Base-by-base conservation (phyloP, 805 yeast species). In the Saccharomyces mikatae region DNA sequence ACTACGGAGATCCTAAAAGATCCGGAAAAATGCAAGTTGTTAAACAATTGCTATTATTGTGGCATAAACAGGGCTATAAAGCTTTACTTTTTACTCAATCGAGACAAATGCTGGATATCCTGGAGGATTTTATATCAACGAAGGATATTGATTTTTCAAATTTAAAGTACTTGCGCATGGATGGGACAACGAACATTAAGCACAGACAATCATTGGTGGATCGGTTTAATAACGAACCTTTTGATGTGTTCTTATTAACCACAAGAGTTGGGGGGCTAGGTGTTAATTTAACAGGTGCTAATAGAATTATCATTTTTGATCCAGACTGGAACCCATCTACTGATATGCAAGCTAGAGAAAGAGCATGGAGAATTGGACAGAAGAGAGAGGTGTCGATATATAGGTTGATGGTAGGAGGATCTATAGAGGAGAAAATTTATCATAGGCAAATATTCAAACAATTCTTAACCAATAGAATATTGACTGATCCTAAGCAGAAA, bases 261-360 rank as follows among this genome's bases (percentile, higher is more conserved):
- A 94, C 99, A 0, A 81, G 92, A 63, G 99, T 94, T 6, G 99
- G 99, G 22, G 99, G 99, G 0, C 73, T 94, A 44, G 99, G 99
- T 22, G 88, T 92, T 1, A 92, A 92, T 68, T 69, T 92, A 48
- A 92, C 97, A 0, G 98, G 98, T 2, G 98, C 99, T 0, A 90
- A 90, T 60, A 74, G 98, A 48, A 97, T 92, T 11, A 89, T 92
- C 24, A 92, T 92, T 14, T 92, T 80, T 67, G 99, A 92, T 64
- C 99, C 99, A 0, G 98, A 94, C 70, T 92, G 99, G 99, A 92
- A 92, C 65, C 99, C 99, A 0, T 89, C 97, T 0, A 94, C 98
- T 0, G 99, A 92, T 73, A 78, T 91, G 56, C 99, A 92, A 70
- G 99, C 99, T 0, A 76, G 98, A 56, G 99, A 92, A 68, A 73